phyloP scores from a whole-genome alignment of 495 filamentous ascomycete species.

The Annulohypoxylon stygium region DNA sequence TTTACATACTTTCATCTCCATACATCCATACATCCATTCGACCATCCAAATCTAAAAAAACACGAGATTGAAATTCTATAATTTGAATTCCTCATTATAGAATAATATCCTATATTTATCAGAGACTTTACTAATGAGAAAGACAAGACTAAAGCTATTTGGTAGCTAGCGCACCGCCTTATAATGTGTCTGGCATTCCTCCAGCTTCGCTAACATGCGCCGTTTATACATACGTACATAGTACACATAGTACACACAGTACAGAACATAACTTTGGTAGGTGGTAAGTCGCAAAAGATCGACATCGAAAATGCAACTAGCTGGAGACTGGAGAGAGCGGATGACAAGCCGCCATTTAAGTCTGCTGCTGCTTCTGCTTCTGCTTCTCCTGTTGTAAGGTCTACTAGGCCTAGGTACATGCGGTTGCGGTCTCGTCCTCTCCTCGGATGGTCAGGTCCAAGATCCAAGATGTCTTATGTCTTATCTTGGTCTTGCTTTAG shows the following conservation, averaged over 20 bases:
- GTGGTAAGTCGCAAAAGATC: constrained; percentile 39
- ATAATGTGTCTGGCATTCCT: constrained; percentile 40
- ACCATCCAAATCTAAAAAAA: not conserved
- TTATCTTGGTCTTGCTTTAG: constrained; percentile 5
- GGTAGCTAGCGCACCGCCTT: constrained; percentile 9
- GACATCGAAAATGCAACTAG: constrained; percentile 44
- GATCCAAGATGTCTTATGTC: constrained; percentile 15
- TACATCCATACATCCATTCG: constrained; percentile 7
- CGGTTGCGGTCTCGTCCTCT: not conserved
- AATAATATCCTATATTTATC: constrained; percentile 8
- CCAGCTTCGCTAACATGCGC: constrained; percentile 36
- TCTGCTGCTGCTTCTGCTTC: not conserved
- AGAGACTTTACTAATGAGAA: constrained; percentile 6
- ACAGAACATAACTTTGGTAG: too few relatives aligned
- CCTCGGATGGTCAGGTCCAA: constrained; percentile 9
- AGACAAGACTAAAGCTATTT: not conserved
- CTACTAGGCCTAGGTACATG: too few relatives aligned
- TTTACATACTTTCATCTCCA: not conserved
- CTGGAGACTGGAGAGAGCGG: constrained; percentile 22
- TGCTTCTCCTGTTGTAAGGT: too few relatives aligned
- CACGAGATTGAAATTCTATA: not conserved
- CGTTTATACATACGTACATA: constrained; percentile 28
- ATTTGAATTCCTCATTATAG: constrained; percentile 6
- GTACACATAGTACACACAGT: too few relatives aligned
- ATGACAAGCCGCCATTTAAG: constrained; percentile 28